Conservation (phyloP, 192 early-diverging fungal genomes). For the Coemansia sp. region DNA sequence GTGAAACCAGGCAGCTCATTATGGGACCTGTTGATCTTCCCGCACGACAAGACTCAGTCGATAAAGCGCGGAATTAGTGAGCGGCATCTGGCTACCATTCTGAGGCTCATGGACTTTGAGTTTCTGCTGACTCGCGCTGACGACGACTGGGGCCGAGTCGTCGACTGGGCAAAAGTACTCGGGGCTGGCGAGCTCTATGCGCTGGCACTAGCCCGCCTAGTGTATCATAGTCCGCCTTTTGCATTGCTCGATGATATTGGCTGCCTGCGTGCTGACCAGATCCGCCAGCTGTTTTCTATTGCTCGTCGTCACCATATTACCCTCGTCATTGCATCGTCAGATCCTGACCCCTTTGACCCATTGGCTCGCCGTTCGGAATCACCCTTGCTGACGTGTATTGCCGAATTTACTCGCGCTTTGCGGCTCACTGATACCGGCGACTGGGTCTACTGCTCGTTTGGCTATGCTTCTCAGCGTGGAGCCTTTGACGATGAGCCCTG, state of each 20-base stretch:
- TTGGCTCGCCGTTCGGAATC: not conserved
- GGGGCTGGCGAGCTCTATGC: constrained; percentile 29
- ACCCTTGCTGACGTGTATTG: constrained; percentile 16
- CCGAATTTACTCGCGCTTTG: constrained; percentile 39
- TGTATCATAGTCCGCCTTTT: constrained; percentile 44
- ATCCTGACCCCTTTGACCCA: constrained; percentile 25
- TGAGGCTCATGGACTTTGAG: constrained; percentile 37
- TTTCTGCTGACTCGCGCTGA: constrained; percentile 24
- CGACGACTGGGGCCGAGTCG: constrained; percentile 42
- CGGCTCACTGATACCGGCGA: constrained; percentile 9
- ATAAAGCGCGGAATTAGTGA: constrained; percentile 35
- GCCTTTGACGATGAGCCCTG: constrained; percentile 29
- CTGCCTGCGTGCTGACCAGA: constrained; percentile 17
- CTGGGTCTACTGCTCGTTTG: constrained; percentile 40
- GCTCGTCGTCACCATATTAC: constrained; percentile 37
- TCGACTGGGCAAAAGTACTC: constrained; percentile 46
- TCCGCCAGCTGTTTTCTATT: constrained; percentile 29
- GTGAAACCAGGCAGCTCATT: constrained; percentile 42
- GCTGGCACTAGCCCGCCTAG: constrained; percentile 32
- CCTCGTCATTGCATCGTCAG: constrained; percentile 18
- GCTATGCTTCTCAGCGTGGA: constrained; percentile 24
- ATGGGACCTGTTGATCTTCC: constrained; percentile 50
- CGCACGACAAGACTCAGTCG: constrained; percentile 48
- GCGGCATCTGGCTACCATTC: constrained; percentile 33
- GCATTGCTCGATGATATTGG: constrained; percentile 38